Base-by-base conservation (phyloP, 1,139 yeast genomes). In the Debaryomyces psychrophilus region DNA sequence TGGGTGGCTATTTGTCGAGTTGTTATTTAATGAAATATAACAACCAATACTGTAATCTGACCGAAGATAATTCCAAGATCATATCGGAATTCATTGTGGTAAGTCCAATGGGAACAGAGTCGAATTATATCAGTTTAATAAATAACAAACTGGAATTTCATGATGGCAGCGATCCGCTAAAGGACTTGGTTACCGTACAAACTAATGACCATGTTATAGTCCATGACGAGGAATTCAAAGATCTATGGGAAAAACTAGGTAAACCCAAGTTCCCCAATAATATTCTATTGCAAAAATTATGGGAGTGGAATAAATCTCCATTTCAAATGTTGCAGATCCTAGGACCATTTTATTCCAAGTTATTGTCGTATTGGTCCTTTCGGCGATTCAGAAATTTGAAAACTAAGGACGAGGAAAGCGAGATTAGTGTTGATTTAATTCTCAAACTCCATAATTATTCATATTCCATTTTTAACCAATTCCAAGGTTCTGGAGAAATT, bases 61-160 rank as follows among this genome's bases (percentile, higher is more conserved):
- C 49, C 8, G 55, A 45, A 1, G 36, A 48, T 4, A 29, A 31
- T 28, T 36, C 44, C 8, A 48, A 48, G 1, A 46, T 64, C 15
- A 76, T 73, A 1, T 55, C 58, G 14, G 62, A 67, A 27, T 62
- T 72, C 28, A 59, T 71, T 14, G 52, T 65, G 14, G 73, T 73
- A 4, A 72, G 77, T 55, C 79, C 79, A 4, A 69, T 74, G 77
- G 79, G 79, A 3, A 73, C 79, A 0, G 79, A 74, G 49, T 65
- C 77, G 6, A 71, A 68, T 48, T 57, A 58, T 34, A 50, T 53
- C 12, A 72, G 77, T 53, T 64, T 73, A 49, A 59, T 74, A 35
- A 71, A 65, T 49, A 57, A 65, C 44, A 60, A 59, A 37, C 57
- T 59, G 42, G 61, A 71, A 49, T 69, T 67, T 48, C 74, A 70